Conservation (phyloP, 2,329 filamentous ascomycete species). For the Rhinocladiella similis region DNA sequence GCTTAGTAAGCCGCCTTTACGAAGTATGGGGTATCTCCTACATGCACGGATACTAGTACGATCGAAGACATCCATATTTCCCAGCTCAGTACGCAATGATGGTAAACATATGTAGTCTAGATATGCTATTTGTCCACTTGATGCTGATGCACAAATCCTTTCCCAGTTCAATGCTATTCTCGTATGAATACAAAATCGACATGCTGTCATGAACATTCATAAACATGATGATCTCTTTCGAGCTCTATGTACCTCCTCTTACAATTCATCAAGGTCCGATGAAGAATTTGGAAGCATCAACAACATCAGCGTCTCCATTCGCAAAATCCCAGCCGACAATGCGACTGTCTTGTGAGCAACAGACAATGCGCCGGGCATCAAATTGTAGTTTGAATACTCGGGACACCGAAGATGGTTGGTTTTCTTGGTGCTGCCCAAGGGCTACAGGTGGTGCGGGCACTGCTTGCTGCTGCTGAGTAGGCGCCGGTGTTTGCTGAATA, state of each 20-base stretch:
- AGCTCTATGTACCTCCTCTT: not conserved
- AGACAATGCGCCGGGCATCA: constrained; percentile 88
- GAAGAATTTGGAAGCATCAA: constrained; percentile 78
- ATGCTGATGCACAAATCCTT: too few relatives aligned
- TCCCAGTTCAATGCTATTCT: not conserved
- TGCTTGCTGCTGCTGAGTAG: constrained; percentile 17
- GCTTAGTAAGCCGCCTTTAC: too few relatives aligned
- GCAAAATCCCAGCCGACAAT: constrained; percentile 99
- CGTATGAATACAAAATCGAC: not conserved
- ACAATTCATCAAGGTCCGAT: constrained; percentile 52
- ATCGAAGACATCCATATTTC: too few relatives aligned
- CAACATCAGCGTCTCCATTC: constrained; percentile 76
- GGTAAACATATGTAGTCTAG: too few relatives aligned
- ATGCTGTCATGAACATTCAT: not conserved
- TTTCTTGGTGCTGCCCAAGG: constrained; percentile 32
- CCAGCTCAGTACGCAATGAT: too few relatives aligned
- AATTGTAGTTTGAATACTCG: constrained; percentile 97
- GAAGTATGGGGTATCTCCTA: too few relatives aligned
- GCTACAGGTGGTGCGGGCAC: constrained; percentile 19
- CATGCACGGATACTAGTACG: too few relatives aligned
- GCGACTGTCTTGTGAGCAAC: constrained; percentile 84
- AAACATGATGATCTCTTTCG: not conserved
- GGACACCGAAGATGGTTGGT: constrained; percentile 41
- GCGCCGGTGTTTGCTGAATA: constrained; percentile 2
- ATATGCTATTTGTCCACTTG: too few relatives aligned